Percentiles rank a stretch among this genome's conserved stretches.
Evolutionary conservation across 768 basidiomycete species (phyloP).

Genomic region (Mycena polygramma): DNA sequence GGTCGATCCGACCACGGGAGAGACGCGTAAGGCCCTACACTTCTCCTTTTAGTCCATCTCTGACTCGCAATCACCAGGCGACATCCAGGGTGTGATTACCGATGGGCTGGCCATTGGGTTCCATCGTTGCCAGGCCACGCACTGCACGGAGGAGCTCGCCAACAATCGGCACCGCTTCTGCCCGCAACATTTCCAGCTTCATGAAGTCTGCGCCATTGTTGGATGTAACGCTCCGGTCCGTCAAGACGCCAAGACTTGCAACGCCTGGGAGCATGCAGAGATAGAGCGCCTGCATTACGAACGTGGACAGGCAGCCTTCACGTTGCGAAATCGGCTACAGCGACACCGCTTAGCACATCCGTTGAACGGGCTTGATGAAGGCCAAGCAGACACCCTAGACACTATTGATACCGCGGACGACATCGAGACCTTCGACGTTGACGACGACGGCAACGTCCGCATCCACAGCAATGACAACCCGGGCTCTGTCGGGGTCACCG

Average conservation of each 20-base stretch:
- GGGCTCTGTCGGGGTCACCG: not conserved
- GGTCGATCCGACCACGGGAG: too few species aligned
- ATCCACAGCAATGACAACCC: not conserved
- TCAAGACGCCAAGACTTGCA: conserved; percentile 24
- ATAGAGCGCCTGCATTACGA: conserved; percentile 26
- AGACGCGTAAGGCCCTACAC: too few species aligned
- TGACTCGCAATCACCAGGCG: too few species aligned
- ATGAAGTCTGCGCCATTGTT: conserved; percentile 33
- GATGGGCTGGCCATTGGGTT: conserved; percentile 43
- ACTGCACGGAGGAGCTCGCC: conserved; percentile 30
- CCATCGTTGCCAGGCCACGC: conserved; percentile 39
- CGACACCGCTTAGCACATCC: conserved; percentile 15
- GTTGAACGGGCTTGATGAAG: too few species aligned
- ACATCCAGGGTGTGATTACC: conserved; percentile 39
- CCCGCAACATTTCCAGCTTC: conserved; percentile 8
- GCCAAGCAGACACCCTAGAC: not conserved
- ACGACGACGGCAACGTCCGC: not conserved
- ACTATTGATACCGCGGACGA: not conserved
- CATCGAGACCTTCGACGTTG: not conserved
- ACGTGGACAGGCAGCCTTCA: conserved; percentile 13
- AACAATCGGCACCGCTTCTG: conserved; percentile 40
- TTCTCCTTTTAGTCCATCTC: too few species aligned
- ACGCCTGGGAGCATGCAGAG: conserved; percentile 6
- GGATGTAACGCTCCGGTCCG: conserved; percentile 30
- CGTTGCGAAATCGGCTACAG: conserved; percentile 1